phyloP scores from a whole-genome alignment of 257 asterid species.

The Datura wrightii region DNA sequence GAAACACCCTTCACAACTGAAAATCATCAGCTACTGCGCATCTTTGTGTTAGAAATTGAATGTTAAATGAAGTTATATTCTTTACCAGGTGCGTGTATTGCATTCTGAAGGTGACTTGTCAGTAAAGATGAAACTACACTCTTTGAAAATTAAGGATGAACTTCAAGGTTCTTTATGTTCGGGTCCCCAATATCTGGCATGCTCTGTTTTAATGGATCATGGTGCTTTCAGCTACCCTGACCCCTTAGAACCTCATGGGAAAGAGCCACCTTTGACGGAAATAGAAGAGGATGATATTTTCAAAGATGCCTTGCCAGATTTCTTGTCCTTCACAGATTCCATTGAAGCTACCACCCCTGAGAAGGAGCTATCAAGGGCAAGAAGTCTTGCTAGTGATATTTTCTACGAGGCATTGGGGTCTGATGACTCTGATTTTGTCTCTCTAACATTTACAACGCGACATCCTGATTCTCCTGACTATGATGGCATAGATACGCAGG shows the following conservation, averaged over 20 bases:
- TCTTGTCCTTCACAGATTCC: slow-evolving; percentile 67
- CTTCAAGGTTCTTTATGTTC: slow-evolving; percentile 76
- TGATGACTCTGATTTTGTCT: slow-evolving; percentile 93
- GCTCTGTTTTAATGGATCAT: slow-evolving; percentile 72
- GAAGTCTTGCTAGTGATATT: slow-evolving; percentile 56
- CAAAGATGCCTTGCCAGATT: slow-evolving; percentile 90
- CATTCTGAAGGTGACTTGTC: slow-evolving; percentile 72
- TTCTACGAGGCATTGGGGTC: slow-evolving; percentile 87
- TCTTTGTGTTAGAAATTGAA: slow-evolving; percentile 29
- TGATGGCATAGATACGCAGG: slow-evolving; percentile 97
- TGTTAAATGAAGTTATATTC: slow-evolving; percentile 33
- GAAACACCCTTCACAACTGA: slow-evolving; percentile 21
- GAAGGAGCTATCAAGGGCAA: slow-evolving; percentile 60
- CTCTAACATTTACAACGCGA: slow-evolving; percentile 72
- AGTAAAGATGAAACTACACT: slow-evolving; percentile 87
- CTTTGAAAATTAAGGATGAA: slow-evolving; percentile 88
- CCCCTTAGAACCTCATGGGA: slow-evolving; percentile 53
- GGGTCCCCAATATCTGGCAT: slow-evolving; percentile 75
- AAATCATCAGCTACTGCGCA: slow-evolving; percentile 28
- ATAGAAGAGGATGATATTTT: slow-evolving; percentile 87
- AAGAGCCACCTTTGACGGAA: slow-evolving; percentile 45
- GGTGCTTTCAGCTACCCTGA: slow-evolving; percentile 49
- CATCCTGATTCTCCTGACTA: slow-evolving; percentile 81
- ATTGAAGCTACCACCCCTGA: slow-evolving; percentile 61
- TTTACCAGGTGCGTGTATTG: slow-evolving; percentile 79